Evolutionary conservation across 1,284 basidiomycete genomes (phyloP).

Genomic region (Pterulicium gracile): DNA sequence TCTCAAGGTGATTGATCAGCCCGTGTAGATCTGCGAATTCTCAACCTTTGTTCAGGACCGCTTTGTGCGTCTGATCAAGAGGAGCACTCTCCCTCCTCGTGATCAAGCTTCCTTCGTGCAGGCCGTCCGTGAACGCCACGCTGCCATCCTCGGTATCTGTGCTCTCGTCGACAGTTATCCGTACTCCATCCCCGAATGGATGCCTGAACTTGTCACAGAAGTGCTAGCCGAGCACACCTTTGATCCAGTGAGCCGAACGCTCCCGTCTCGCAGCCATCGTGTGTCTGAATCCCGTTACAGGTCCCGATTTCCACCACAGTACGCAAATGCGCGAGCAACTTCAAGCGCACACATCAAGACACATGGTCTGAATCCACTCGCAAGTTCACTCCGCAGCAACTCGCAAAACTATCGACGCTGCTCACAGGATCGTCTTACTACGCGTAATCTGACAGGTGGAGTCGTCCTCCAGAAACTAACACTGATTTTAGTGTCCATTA

Average conservation of each 20-base stretch:
- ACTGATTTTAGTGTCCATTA: no score
- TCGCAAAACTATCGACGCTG: constrained; percentile 59
- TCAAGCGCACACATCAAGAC: constrained; percentile 72
- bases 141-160: constrained; percentile 70
- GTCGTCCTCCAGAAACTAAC: no score
- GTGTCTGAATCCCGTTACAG: constrained; percentile 23
- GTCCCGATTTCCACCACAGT: constrained; percentile 68
- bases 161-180: constrained; percentile 76
- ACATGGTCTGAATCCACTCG: constrained; percentile 79
- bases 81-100: constrained; percentile 45
- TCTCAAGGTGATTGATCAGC: constrained; percentile 37
- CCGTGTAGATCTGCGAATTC: constrained; percentile 2
- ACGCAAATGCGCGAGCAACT: constrained; percentile 61
- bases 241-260: constrained; percentile 45
- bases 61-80: constrained; percentile 55
- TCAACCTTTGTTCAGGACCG: constrained; percentile 34
- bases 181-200: constrained; percentile 80
- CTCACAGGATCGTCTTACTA: constrained; percentile 68
- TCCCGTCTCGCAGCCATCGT: constrained; percentile 6
- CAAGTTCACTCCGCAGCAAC: constrained; percentile 64
- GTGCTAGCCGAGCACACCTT: constrained; percentile 74
- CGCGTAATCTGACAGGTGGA: constrained; percentile 29
- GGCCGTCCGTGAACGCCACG: constrained; percentile 63
- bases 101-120: constrained; percentile 47
- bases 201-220: constrained; percentile 63